These are phyloP conservation scores for Xerocomus amazonicus DNA, from an alignment of 1,284 basidiomycete genomes.

Conservation along the genomic window DNA sequence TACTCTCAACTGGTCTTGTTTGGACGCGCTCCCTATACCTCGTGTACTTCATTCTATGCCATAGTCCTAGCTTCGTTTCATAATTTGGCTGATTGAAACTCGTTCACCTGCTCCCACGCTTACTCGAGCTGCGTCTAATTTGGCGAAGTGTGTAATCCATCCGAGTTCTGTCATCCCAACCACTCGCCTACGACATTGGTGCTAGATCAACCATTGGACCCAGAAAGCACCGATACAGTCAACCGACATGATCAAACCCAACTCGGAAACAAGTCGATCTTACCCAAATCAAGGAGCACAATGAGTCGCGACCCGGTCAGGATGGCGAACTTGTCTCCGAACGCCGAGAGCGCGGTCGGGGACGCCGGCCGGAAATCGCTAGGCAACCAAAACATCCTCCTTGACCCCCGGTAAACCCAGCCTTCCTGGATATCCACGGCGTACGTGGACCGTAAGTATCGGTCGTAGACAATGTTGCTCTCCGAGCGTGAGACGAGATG, in stretches of 20 bases:
- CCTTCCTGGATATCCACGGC: constrained; percentile 14
- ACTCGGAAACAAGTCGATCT: neutral
- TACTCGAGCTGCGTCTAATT: too few species aligned
- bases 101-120: too few species aligned
- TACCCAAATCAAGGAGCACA: constrained; percentile 18
- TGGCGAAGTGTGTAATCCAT: neutral
- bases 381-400: constrained; percentile 22
- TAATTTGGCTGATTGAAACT: too few species aligned
- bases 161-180: neutral
- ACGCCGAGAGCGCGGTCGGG: constrained; percentile 11
- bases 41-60: constrained; percentile 1
- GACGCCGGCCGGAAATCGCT: constrained; percentile 11
- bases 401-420: constrained; percentile 16
- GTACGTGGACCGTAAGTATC: constrained; percentile 17
- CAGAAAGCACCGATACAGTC: neutral
- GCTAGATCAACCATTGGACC: constrained; percentile 9
- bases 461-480: constrained; percentile 14
- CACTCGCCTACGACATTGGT: neutral
- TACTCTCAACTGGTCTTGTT: neutral
- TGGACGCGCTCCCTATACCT: constrained; percentile 6
- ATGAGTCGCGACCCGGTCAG: constrained; percentile 6
- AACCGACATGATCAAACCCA: neutral
- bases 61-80: neutral
- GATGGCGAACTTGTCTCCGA: constrained; percentile 11
- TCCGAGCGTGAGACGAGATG: constrained; percentile 20